Evolutionary conservation across 352 stramenopile genomes (phyloP).

Genomic region (Phytophthora palmivora): DNA sequence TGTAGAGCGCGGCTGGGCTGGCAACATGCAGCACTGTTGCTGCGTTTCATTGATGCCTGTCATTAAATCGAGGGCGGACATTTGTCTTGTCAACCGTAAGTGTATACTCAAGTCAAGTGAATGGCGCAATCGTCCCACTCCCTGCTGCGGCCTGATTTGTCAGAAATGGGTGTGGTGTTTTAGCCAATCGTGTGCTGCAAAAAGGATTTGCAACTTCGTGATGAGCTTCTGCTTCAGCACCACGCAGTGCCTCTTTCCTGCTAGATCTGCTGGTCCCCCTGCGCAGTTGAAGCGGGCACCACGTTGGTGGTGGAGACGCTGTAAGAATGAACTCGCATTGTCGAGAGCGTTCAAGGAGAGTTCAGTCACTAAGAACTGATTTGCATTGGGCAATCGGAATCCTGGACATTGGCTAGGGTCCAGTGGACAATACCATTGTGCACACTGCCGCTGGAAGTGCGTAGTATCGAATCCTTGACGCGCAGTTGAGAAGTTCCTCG

Average conservation of each 20-base stretch:
- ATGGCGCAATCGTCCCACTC: constrained; percentile 40
- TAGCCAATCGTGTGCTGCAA: constrained; percentile 11
- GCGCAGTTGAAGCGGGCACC: constrained; percentile 13
- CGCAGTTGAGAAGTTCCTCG: constrained; percentile 14
- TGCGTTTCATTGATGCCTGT: neutral
- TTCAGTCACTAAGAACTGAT: constrained; percentile 18
- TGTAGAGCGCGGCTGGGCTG: constrained; percentile 6
- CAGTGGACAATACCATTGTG: constrained; percentile 4
- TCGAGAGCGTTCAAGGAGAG: constrained; percentile 16
- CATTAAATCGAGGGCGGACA: neutral
- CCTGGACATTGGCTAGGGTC: neutral
- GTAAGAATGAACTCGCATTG: neutral
- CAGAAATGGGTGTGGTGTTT: constrained; percentile 9
- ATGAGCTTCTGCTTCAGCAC: constrained; percentile 19
- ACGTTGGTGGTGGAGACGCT: neutral
- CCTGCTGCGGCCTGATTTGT: constrained; percentile 12
- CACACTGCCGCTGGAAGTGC: neutral
- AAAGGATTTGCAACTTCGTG: constrained; percentile 11
- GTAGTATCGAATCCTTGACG: constrained; percentile 11
- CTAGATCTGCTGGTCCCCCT: constrained; percentile 11
- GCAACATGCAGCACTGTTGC: neutral
- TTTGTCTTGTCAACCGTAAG: constrained; percentile 17
- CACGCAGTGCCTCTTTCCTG: constrained; percentile 18
- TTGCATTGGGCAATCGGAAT: neutral
- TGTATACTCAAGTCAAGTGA: constrained; percentile 37